Evolutionary conservation across 257 asterid genomes (phyloP).

Genomic region (Solanum microdontum): DNA sequence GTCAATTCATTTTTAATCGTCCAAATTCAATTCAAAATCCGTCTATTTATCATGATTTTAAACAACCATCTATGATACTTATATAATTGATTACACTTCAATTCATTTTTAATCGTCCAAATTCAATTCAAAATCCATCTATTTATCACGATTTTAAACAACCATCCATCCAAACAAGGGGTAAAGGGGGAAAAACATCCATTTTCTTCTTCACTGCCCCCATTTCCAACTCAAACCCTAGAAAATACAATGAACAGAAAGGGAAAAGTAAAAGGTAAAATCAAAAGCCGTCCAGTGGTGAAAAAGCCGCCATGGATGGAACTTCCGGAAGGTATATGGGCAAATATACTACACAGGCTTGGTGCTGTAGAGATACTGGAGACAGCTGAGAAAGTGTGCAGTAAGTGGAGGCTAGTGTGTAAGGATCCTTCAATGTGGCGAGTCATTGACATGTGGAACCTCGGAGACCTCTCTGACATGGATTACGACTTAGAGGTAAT

Average conservation of each 20-base stretch:
- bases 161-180: neutral
- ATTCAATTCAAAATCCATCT: no score
- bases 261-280: neutral
- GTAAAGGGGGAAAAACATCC: neutral
- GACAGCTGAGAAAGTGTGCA: conserved; percentile 31
- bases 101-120: no score
- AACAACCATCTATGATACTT: neutral
- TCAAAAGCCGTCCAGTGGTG: neutral
- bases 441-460: conserved; percentile 13
- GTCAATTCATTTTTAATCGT: neutral
- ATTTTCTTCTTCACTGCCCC: neutral
- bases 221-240: neutral
- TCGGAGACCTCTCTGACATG: neutral
- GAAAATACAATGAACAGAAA: neutral
- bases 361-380: conserved; percentile 27
- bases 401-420: conserved; percentile 37
- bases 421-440: conserved; percentile 38
- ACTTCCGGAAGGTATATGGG: conserved; percentile 34
- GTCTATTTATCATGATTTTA: no score
- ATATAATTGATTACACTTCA: neutral
- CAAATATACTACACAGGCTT: conserved; percentile 34
- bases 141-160: no score
- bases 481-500: neutral
- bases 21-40: no score
- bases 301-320: conserved; percentile 34